Base-by-base conservation (phyloP, 768 basidiomycete genomes). In the Mycena galopus region DNA sequence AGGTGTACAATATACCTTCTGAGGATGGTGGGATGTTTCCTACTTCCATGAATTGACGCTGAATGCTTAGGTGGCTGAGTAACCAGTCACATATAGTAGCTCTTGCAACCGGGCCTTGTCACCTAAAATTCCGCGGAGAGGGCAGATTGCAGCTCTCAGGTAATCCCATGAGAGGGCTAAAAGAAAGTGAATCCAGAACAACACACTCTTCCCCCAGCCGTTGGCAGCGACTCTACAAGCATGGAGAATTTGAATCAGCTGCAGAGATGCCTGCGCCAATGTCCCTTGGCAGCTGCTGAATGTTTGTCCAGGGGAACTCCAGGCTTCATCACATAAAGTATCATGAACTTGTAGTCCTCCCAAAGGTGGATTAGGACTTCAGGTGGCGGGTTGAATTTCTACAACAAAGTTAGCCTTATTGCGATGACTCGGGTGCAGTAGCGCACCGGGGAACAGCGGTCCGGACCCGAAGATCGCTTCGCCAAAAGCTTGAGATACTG, bases 291-390 rank as follows among this genome's bases (percentile, higher is more conserved):
- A 27, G 25, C 16, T 19, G 4, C n/a, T 2, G 21, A 23, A 4
- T 0, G 62, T 53, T 33, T 10, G n/a, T n/a, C 19, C 32, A 2
- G 14, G 12, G 27, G 37, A 6, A 5, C 9, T 12, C 63, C 63
- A 65, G 12, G 16, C 17, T 4, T 37, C 19, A 29, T 53, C 39
- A 29, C 63, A 65, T 11, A 53, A 35, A 3, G 14, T n/a, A n/a
- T 4, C 63, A 65, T 65, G 64, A 65, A 56, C 11, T 16, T 3
- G 19, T 65, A 56, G 35, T 65, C 64, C 35, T 55, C 51, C 62
- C 62, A 64, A 11, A 50, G 29, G n/a, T n/a, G 21, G 35, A 64
- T 33, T 12, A 64, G n/a, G 3, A 11, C 21, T 14, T 64, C 10
- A 5, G 25, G 27, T 27, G 3, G 2, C 27, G 29, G 27, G 51